phyloP scores from a whole-genome alignment of 2,329 filamentous ascomycete species.

The Colletotrichum sp. region DNA sequence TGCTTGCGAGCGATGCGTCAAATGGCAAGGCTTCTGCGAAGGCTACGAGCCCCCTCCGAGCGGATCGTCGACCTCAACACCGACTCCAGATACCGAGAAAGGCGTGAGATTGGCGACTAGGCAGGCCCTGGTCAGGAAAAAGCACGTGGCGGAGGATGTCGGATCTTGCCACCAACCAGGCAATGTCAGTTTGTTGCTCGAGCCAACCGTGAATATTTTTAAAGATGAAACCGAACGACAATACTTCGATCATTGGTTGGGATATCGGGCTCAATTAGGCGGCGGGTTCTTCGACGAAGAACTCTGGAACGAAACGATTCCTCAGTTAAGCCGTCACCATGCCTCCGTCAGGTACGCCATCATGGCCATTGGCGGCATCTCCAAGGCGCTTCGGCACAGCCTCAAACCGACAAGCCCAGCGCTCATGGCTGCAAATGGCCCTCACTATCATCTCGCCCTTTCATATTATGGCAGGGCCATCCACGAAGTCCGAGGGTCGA shows the following conservation, averaged over 20 bases:
- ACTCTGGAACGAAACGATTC: constrained; percentile 40
- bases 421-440: constrained; percentile 7
- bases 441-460: constrained; percentile 34
- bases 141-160: background rate
- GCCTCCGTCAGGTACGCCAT: constrained; percentile 39
- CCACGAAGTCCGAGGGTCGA: constrained; percentile 26
- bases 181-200: background rate
- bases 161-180: background rate
- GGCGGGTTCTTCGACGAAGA: constrained; percentile 33
- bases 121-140: background rate
- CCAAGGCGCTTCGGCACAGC: constrained; percentile 22
- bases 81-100: background rate
- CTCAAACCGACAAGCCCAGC: constrained; percentile 4
- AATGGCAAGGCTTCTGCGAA: constrained; percentile 37
- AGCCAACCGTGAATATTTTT: constrained; percentile 10
- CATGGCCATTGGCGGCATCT: constrained; percentile 39
- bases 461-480: constrained; percentile 36
- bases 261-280: constrained; percentile 24
- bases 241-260: constrained; percentile 31
- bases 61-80: background rate
- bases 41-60: constrained; percentile 27
- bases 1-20: constrained; percentile 35
- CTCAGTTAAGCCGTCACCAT: constrained; percentile 34
- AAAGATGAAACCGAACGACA: constrained; percentile 22
- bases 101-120: background rate